These are phyloP conservation scores for Xylariaceae sp. DNA, from an alignment of 2,329 filamentous ascomycete species.

Conservation along the genomic window DNA sequence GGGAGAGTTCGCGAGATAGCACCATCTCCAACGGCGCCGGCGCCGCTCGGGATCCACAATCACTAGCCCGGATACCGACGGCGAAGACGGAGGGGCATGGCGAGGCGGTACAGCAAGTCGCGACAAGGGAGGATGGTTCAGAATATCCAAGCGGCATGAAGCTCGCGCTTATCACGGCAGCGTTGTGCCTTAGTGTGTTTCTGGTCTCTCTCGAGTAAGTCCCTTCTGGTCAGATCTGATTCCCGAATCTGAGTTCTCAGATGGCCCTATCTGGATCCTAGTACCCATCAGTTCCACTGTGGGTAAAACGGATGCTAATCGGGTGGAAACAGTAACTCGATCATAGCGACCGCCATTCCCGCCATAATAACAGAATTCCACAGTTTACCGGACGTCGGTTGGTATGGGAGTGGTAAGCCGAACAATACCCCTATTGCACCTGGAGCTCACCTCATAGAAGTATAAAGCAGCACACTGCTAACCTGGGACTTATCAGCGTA, in stretches of 20 bases:
- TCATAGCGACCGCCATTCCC: slow-evolving; percentile 38
- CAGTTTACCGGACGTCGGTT: slow-evolving; percentile 40
- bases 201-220: slow-evolving; percentile 38
- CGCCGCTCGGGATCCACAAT: too few species aligned
- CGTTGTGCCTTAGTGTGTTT: slow-evolving; percentile 40
- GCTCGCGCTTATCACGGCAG: slow-evolving; percentile 36
- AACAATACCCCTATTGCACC: too few species aligned
- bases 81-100: slow-evolving; percentile 14
- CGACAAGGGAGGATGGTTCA: slow-evolving; percentile 34
- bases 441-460: too few species aligned
- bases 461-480: too few species aligned
- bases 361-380: slow-evolving; percentile 37
- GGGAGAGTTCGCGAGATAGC: too few species aligned
- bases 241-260: too few species aligned
- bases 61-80: slow-evolving; percentile 10
- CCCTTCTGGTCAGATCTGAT: not conserved
- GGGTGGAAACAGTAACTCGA: slow-evolving; percentile 26
- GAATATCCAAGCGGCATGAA: slow-evolving; percentile 35
- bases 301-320: slow-evolving; percentile 14
- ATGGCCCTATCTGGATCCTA: too few species aligned
- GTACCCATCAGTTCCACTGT: too few species aligned
- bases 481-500: slow-evolving; percentile 32
- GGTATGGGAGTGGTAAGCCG: slow-evolving; percentile 38
- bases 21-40: too few species aligned
- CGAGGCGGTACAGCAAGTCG: slow-evolving; percentile 19